These are phyloP conservation scores for Phaeodactylum tricornutum DNA, from an alignment of 108 stramenopile species.

Conservation along the genomic window DNA sequence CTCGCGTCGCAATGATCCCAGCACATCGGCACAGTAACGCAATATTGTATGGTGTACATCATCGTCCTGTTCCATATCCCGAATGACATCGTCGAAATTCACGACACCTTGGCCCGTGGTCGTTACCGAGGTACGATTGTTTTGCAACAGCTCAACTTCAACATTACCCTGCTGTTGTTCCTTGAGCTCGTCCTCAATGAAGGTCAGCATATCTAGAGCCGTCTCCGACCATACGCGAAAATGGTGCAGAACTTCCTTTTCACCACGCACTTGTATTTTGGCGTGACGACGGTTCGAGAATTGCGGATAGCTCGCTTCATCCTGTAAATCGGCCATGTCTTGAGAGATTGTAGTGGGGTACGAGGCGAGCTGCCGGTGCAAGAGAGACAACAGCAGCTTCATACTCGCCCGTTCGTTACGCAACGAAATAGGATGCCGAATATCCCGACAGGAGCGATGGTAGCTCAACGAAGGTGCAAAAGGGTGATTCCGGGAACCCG, in stretches of 20 bases:
- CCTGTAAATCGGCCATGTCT: conserved; percentile 54
- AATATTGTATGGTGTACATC: conserved; percentile 66
- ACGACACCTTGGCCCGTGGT: neutral
- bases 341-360: conserved; percentile 78
- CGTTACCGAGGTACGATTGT: conserved; percentile 1
- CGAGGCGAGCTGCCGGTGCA: conserved; percentile 32
- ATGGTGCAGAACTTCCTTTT: conserved; percentile 86
- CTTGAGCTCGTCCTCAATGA: conserved; percentile 58
- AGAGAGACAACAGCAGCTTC: conserved; percentile 47
- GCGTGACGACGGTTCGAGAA: conserved; percentile 84
- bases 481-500: conserved; percentile 1
- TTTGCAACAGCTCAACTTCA: conserved; percentile 24
- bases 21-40: conserved; percentile 76
- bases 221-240: conserved; percentile 67
- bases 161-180: conserved; percentile 34
- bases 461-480: conserved; percentile 10
- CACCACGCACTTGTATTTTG: conserved; percentile 81
- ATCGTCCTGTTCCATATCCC: conserved; percentile 68
- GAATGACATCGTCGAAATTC: conserved; percentile 53
- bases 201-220: conserved; percentile 61
- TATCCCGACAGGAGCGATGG: conserved; percentile 72
- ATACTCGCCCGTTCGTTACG: conserved; percentile 79
- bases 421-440: conserved; percentile 66
- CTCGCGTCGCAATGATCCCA: conserved; percentile 72
- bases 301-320: conserved; percentile 49